Conservation (phyloP, 2,329 filamentous ascomycete genomes). For the Dryadomyces quercivorus region DNA sequence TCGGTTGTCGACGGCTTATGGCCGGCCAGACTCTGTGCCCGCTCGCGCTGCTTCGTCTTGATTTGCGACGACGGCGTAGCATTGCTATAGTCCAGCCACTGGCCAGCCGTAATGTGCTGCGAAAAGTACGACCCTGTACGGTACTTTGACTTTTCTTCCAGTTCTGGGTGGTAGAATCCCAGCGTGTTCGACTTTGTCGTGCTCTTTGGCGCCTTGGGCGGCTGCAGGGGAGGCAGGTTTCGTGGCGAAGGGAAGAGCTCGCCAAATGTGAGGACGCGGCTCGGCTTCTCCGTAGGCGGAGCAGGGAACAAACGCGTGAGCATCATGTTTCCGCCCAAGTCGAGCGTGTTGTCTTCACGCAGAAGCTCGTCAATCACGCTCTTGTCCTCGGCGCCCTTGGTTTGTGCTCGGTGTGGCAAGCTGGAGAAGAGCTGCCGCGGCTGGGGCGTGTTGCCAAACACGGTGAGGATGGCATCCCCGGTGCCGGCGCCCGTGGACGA, state of each 20-base stretch:
- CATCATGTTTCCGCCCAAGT: constrained; percentile 35
- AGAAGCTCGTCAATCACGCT: constrained; percentile 44
- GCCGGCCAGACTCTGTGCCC: constrained; percentile 54
- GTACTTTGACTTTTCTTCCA: constrained; percentile 39
- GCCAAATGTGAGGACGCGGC: constrained; percentile 51
- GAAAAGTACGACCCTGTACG: constrained; percentile 51
- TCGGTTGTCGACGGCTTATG: constrained; percentile 44
- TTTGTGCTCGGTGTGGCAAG: constrained; percentile 38
- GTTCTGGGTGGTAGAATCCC: constrained; percentile 24
- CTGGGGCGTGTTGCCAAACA: constrained; percentile 63
- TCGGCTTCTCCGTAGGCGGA: constrained; percentile 29
- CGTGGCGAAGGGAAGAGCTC: constrained; percentile 61
- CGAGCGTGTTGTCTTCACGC: constrained; percentile 9
- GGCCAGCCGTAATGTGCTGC: constrained; percentile 51
- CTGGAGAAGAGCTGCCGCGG: constrained; percentile 79
- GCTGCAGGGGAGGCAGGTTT: constrained; percentile 51
- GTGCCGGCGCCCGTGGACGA: constrained; percentile 19
- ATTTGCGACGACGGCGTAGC: constrained; percentile 41
- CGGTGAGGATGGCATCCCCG: constrained; percentile 50
- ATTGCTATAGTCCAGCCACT: constrained; percentile 60
- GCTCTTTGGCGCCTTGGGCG: constrained; percentile 59
- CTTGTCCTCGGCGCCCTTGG: constrained; percentile 9
- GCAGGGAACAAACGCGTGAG: constrained; percentile 52
- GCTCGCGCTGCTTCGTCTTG: constrained; percentile 56
- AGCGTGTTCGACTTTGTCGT: constrained; percentile 45